phyloP scores from a whole-genome alignment of 2,329 filamentous ascomycete genomes.

The Thermoascus crustaceus region DNA sequence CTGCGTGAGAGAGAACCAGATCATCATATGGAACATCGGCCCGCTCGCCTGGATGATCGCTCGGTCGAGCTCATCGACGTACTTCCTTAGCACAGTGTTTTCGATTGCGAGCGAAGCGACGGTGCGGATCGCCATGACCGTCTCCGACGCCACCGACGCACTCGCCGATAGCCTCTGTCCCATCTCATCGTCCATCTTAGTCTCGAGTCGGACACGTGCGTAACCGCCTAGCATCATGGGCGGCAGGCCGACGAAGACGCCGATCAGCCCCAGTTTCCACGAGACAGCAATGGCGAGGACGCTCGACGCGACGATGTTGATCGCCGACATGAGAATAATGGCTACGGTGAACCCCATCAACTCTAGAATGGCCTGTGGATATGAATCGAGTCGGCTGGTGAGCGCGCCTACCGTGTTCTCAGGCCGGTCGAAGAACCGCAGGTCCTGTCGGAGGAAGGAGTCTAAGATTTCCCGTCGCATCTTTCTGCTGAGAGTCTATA shows the following conservation, averaged over 20 bases:
- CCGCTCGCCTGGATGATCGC: slow-evolving; percentile 16
- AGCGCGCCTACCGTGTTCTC: slow-evolving; percentile 77
- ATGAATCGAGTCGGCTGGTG: slow-evolving; percentile 62
- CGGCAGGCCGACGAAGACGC: slow-evolving; percentile 45
- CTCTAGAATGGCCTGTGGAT: slow-evolving; percentile 57
- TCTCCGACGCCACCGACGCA: slow-evolving; percentile 44
- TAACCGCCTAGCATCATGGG: slow-evolving; percentile 20
- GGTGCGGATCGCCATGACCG: slow-evolving; percentile 43
- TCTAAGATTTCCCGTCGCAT: slow-evolving; percentile 14
- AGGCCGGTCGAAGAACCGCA: slow-evolving; percentile 49
- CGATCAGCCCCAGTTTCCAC: slow-evolving; percentile 69
- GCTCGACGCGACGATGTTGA: slow-evolving; percentile 65
- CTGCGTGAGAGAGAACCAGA: slow-evolving; percentile 24
- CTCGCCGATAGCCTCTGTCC: slow-evolving; percentile 40
- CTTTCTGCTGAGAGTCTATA: slow-evolving; percentile 50
- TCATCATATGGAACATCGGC: slow-evolving; percentile 17
- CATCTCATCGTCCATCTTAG: slow-evolving; percentile 39
- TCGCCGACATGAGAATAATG: slow-evolving; percentile 65
- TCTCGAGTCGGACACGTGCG: slow-evolving; percentile 42
- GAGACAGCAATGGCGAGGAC: slow-evolving; percentile 58
- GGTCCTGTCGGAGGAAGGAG: slow-evolving; percentile 10
- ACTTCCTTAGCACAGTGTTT: slow-evolving; percentile 27
- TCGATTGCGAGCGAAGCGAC: slow-evolving; percentile 45
- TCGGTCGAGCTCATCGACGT: slow-evolving; percentile 24
- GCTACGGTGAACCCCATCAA: slow-evolving; percentile 79